phyloP scores from a whole-genome alignment of 2,329 filamentous ascomycete species.

The Fusarium begoniae region DNA sequence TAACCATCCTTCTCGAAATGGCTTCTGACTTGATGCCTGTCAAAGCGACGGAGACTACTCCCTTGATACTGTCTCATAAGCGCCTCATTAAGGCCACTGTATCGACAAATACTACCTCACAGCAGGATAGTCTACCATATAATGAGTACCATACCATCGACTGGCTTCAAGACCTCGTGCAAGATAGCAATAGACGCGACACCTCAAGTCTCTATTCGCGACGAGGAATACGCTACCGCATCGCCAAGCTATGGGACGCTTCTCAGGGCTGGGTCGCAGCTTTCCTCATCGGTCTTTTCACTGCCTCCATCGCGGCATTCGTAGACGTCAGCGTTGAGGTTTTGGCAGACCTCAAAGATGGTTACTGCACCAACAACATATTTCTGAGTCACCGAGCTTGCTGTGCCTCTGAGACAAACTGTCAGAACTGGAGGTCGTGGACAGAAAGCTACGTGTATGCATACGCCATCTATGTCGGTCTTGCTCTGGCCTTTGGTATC shows the following conservation, averaged over 20 bases:
- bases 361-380: constrained; percentile 11
- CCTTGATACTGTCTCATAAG: background rate
- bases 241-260: background rate
- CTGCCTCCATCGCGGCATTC: background rate
- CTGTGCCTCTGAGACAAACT: background rate
- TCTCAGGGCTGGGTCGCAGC: constrained; percentile 23
- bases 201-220: background rate
- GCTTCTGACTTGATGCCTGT: background rate
- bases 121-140: constrained; percentile 46
- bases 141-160: constrained; percentile 71
- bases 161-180: constrained; percentile 67
- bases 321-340: constrained; percentile 29
- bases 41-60: background rate
- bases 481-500: constrained; percentile 14
- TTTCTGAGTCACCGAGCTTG: constrained; percentile 11
- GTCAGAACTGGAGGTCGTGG: constrained; percentile 10
- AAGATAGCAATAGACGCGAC: background rate
- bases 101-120: fast-evolving
- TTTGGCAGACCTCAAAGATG: constrained; percentile 26
- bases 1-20: background rate
- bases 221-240: background rate
- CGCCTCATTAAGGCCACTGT: fast-evolving
- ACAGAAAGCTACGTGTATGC: background rate
- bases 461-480: constrained; percentile 12
- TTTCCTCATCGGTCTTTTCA: constrained; percentile 23